A percentile compares a stretch with the other conserved stretches of the same genome.
phyloP scores from a whole-genome alignment of 345 rosid species.

The Boechera retrofracta region DNA sequence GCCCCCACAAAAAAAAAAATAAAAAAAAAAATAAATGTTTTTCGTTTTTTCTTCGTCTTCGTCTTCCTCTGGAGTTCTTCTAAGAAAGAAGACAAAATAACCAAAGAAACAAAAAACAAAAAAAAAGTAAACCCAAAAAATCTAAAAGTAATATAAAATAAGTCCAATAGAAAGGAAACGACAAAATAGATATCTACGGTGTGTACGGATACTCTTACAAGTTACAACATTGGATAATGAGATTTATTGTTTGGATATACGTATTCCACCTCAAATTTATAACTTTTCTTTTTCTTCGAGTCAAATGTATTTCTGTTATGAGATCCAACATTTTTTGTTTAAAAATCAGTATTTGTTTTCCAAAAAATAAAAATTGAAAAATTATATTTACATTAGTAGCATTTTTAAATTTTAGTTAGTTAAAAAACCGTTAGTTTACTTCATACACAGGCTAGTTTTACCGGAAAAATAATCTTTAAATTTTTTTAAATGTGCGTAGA shows the following conservation, averaged over 20 bases:
- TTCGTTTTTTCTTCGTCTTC: not conserved
- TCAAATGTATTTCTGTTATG: not conserved
- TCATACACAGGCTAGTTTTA: too few species aligned
- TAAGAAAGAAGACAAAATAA: not conserved
- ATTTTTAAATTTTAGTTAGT: too few species aligned
- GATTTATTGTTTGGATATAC: not conserved
- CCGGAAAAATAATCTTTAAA: too few species aligned
- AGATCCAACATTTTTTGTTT: not conserved
- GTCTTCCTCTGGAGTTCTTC: not conserved
- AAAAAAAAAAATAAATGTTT: not conserved
- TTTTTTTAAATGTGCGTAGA: too few species aligned
- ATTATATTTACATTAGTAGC: too few species aligned
- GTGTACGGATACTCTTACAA: slow-evolving; percentile 1
- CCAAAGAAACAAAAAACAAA: not conserved
- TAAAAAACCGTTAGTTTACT: too few species aligned
- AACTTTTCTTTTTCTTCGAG: not conserved
- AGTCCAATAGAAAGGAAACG: slow-evolving; percentile 3
- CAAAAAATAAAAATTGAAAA: too few species aligned
- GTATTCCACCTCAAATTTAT: not conserved
- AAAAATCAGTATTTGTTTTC: too few species aligned
- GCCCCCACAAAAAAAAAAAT: not conserved
- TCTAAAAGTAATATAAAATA: not conserved
- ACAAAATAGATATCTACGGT: slow-evolving; percentile 2
- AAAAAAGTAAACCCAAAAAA: not conserved
- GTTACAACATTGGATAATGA: slow-evolving; percentile 1